These are phyloP conservation scores for Fusarium lyarnte DNA, from an alignment of 2,329 filamentous ascomycete species.

Conservation along the genomic window DNA sequence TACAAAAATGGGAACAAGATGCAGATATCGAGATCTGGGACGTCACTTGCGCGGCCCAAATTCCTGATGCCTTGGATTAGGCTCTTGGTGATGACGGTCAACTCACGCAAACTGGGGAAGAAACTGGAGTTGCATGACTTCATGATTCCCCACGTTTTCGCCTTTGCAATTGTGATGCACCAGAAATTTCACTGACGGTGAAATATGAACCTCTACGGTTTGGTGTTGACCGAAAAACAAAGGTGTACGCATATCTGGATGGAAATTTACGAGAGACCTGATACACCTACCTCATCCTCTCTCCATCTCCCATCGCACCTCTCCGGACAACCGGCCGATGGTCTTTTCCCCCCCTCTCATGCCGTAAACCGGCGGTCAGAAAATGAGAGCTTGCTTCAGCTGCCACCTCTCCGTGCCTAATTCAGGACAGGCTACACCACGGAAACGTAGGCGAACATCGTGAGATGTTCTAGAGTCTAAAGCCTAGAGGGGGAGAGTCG, in stretches of 20 bases:
- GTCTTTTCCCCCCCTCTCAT: background rate
- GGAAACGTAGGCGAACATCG: conserved; percentile 12
- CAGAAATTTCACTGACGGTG: background rate
- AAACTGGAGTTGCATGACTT: conserved; percentile 37
- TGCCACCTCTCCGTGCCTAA: conserved; percentile 11
- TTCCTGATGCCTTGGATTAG: conserved; percentile 15
- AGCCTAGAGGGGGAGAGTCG: background rate
- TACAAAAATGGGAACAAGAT: conserved; percentile 17
- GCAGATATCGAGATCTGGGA: conserved; percentile 37
- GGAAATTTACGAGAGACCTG: conserved; percentile 7
- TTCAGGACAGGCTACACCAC: background rate
- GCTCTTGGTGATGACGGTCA: conserved; percentile 11
- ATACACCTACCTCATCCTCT: conserved; percentile 9
- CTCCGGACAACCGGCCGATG: background rate
- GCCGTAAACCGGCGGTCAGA: conserved; percentile 28
- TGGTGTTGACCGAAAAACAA: conserved; percentile 17
- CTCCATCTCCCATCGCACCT: background rate
- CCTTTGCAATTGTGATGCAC: background rate
- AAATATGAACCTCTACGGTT: background rate
- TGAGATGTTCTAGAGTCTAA: conserved; percentile 14
- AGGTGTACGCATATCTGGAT: background rate
- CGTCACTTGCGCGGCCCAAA: conserved; percentile 19
- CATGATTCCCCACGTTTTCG: conserved; percentile 38
- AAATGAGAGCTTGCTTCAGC: conserved; percentile 12
- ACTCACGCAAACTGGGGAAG: conserved; percentile 27